Conservation (phyloP, 257 asterid species). For the Rubia yunnanensis region DNA sequence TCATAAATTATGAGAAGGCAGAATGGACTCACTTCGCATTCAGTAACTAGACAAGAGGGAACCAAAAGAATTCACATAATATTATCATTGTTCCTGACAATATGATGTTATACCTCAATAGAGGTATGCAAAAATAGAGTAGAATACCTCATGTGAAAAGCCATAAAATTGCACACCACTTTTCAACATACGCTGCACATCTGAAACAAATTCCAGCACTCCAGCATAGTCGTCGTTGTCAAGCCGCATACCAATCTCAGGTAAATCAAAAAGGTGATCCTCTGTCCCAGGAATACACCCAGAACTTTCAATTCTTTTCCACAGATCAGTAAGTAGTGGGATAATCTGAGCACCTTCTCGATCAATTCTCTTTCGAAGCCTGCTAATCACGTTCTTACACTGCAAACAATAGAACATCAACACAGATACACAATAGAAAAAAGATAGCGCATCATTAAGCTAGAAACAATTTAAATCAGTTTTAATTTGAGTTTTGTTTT, state of each 20-base stretch:
- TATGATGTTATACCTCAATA: neutral
- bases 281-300: conserved; percentile 35
- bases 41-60: too few relatives aligned
- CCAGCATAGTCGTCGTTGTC: conserved; percentile 63
- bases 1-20: too few relatives aligned
- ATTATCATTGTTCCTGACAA: neutral
- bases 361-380: conserved; percentile 82
- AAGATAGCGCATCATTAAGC: conserved; percentile 2
- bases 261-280: conserved; percentile 56
- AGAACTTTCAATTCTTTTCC: conserved; percentile 76
- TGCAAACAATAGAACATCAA: conserved; percentile 26
- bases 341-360: conserved; percentile 79
- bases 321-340: conserved; percentile 79
- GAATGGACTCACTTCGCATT: too few relatives aligned
- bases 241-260: conserved; percentile 56
- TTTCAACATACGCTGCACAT: conserved; percentile 84
- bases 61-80: neutral
- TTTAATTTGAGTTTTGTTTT: neutral
- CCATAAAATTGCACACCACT: conserved; percentile 60
- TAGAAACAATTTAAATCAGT: neutral
- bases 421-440: conserved; percentile 4
- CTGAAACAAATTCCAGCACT: conserved; percentile 71
- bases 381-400: conserved; percentile 84
- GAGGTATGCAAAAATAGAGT: neutral
- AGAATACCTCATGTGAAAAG: conserved; percentile 66